Percentiles rank a stretch among this genome's conserved stretches.
phyloP scores from a whole-genome alignment of 257 asterid genomes.

The Ballota nigra region DNA sequence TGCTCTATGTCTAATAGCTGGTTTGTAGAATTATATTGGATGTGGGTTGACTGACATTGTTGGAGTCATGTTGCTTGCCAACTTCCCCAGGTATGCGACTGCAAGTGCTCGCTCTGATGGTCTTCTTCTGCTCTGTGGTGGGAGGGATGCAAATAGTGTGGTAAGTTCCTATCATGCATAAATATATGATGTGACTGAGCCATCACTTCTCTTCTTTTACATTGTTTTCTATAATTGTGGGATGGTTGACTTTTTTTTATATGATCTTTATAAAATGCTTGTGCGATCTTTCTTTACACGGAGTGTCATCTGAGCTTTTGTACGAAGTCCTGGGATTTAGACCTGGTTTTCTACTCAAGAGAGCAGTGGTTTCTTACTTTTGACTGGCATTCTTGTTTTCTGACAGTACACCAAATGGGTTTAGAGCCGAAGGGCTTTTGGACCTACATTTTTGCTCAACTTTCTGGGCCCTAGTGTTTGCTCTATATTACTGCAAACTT shows the following conservation, averaged over 20 bases:
- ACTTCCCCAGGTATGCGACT: conserved; percentile 82
- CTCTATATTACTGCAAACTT: conserved; percentile 3
- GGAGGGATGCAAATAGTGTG: conserved; percentile 97
- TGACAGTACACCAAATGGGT: background rate
- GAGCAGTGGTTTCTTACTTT: conserved; percentile 3
- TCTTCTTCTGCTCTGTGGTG: conserved; percentile 97
- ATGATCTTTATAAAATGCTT: background rate
- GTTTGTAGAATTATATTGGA: background rate
- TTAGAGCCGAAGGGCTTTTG: background rate
- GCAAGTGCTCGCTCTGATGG: conserved; percentile 99
- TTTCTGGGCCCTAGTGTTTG: background rate
- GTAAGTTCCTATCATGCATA: conserved; percentile 43
- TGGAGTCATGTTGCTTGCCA: conserved; percentile 9
- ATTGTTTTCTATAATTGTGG: background rate
- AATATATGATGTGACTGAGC: background rate
- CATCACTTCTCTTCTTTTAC: conserved; percentile 3
- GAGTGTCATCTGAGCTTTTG: background rate
- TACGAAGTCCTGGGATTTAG: background rate
- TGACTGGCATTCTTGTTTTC: background rate
- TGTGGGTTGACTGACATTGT: background rate
- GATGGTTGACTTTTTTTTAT: background rate
- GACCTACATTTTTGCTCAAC: background rate
- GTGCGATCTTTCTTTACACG: background rate
- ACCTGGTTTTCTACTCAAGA: conserved; percentile 4
- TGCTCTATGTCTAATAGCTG: background rate